Evolutionary conservation across 108 stramenopile species (phyloP).

Genomic region (Cyclotella baltica): DNA sequence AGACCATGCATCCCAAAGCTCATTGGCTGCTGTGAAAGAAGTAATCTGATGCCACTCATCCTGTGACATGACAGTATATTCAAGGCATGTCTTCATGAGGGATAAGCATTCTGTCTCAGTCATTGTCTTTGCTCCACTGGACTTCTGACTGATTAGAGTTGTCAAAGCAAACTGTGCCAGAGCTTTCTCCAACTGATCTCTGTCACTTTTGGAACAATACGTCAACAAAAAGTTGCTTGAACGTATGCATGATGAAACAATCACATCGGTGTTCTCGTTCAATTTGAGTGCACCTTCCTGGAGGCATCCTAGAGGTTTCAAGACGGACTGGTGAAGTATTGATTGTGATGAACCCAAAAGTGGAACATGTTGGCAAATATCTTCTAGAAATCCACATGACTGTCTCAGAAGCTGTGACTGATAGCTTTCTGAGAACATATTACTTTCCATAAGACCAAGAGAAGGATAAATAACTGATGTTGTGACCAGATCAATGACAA

Average conservation of each 20-base stretch:
- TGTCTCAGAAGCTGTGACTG: conserved; percentile 27
- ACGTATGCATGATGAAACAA: conserved; percentile 40
- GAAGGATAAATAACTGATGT: conserved; percentile 27
- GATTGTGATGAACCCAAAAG: conserved; percentile 20
- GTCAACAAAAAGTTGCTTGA: conserved; percentile 36
- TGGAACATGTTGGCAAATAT: conserved; percentile 20
- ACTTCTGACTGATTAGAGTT: conserved; percentile 28
- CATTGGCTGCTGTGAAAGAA: conserved; percentile 39
- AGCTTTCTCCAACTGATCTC: conserved; percentile 45
- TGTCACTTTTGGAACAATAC: conserved; percentile 16
- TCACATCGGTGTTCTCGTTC: conserved; percentile 3
- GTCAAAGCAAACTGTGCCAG: conserved; percentile 54
- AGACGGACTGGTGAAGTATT: conserved; percentile 44
- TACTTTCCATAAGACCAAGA: conserved; percentile 18
- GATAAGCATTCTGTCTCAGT: conserved; percentile 36
- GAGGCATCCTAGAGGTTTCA: conserved; percentile 56
- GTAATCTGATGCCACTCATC: conserved; percentile 57
- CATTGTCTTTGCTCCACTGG: background rate
- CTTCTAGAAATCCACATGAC: conserved; percentile 48
- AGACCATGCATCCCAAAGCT: conserved; percentile 76
- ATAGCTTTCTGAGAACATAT: background rate
- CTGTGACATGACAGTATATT: conserved; percentile 42
- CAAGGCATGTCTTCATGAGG: conserved; percentile 57
- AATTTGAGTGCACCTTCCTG: conserved; percentile 37
- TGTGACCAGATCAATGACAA: conserved; percentile 33